Base-by-base conservation (phyloP, 495 filamentous ascomycete species). In the Penicillium macrosclerotiorum region DNA sequence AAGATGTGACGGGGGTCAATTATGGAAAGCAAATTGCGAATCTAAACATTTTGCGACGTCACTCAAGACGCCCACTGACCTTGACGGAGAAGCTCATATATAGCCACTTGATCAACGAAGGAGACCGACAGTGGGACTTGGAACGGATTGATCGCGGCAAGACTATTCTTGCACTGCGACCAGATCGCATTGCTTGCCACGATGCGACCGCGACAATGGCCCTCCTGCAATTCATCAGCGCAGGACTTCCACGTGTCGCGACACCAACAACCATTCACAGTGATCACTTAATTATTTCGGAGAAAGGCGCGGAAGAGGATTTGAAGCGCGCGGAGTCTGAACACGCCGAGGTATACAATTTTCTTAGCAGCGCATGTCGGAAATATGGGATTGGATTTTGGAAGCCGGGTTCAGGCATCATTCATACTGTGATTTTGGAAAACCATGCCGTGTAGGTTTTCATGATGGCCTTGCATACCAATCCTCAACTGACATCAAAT, bases 381-480 rank as follows among this genome's bases (percentile, higher is more conserved):
- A 95, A 93, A 73, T 95, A 95, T 73, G 87, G 91, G 67, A 95
- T 95, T 67, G 90, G 90, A 63, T 95, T 95, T 79, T 95, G 90
- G 90, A 83, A 74, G 55, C 90, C 90, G 32, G 90, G 90, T 30
- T 93, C 89, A 47, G 90, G 90, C 69, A 96, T 96, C 69, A 95
- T 95, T 56, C 90, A 96, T 67, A 89, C 93, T 68, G 93, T 95
- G 55, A 68, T 95, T 47, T 79, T 96, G 40, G 90, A 96, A 74
- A 95, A 95, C 72, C 93, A 95, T 63, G 89, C 84, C 56, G 86
- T 94, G 36, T 77, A 79, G 27, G 80, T 81, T 31, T 9, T 11
- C 3, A 9, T 9, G 9, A n/a, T 13, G 9, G 29, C 14, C 4
- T 31, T 31, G 12, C 3, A 13, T 13, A 4, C 9, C 12, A 31